Evolutionary conservation across 345 rosid species (phyloP).

Genomic region (Aquilaria malaccensis): DNA sequence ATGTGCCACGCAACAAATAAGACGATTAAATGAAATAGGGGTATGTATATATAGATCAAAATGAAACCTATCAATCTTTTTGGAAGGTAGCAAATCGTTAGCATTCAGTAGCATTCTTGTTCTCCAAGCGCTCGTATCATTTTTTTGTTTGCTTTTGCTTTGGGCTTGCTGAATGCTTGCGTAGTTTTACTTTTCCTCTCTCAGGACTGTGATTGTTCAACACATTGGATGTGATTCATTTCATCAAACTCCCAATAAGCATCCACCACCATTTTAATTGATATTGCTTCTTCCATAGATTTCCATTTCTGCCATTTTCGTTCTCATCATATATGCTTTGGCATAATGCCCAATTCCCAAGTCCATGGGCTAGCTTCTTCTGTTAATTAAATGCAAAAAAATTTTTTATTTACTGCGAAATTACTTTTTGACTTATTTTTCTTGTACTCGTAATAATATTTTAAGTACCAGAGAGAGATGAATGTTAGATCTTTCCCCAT

Average conservation of each 20-base stretch:
- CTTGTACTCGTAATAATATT: too few relatives aligned
- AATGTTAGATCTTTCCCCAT: too few relatives aligned
- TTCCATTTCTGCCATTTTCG: not conserved
- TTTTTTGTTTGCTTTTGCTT: not conserved
- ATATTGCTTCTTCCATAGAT: not conserved
- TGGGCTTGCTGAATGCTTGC: not conserved
- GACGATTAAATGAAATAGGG: too few relatives aligned
- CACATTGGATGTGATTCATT: constrained; percentile 4
- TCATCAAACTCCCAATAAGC: constrained; percentile 11
- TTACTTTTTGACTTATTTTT: too few relatives aligned
- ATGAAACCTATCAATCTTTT: not conserved
- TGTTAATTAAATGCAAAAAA: constrained; percentile 5
- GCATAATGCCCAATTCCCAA: too few relatives aligned
- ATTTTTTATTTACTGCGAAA: not conserved
- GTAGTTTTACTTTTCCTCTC: constrained; percentile 25
- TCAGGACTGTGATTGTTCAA: constrained; percentile 29
- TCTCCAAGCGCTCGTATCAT: constrained; percentile 9
- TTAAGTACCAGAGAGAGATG: too few relatives aligned
- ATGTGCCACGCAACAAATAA: too few relatives aligned
- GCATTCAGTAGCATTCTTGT: constrained; percentile 9
- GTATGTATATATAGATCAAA: not conserved
- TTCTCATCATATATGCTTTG: not conserved
- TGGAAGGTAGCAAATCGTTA: not conserved
- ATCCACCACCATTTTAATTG: constrained; percentile 9
- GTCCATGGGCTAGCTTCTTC: not conserved